Base-by-base conservation (phyloP, 352 stramenopile genomes). In the Phytophthora hibernalis region DNA sequence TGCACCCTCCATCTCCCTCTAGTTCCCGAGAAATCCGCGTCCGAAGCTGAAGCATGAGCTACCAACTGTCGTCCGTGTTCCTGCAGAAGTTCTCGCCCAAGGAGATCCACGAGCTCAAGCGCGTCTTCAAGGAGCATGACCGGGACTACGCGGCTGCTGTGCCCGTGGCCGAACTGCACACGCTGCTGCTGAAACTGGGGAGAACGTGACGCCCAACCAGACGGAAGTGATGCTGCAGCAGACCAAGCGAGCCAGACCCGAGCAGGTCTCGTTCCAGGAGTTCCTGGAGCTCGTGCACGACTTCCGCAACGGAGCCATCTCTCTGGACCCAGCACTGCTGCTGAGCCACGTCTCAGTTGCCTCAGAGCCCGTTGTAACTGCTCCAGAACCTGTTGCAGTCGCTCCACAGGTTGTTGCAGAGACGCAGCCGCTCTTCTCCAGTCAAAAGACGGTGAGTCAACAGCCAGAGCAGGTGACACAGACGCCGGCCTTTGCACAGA, bases 81-180 rank as follows among this genome's bases (percentile, higher is more conserved):
- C 58, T 96, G 51, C 87, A 94, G 59, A 94, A 94, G 65, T 94
- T 96, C 64, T 88, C 85, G 60, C 88, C 87, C 66, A 92, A 91
- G 65, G 88, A 96, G 72, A 94, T 93, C 72, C 82, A 94, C 62
- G 83, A 95, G 69, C 77, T 93, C 68, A 93, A 95, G 70, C 79
- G 82, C 61, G 82, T 90, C 30, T 96, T 96, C 70, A 92, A 92
- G 57, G 81, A 92, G 76, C 89, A 93, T 54, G 88, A 96, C 70
- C 65, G 60, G 50, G 83, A 96, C 72, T 84, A 82, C 47, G 74
- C 74, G 12, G 88, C 83, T 5, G 82, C 82, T 10, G 82, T 95
- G 40, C 57, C 77, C 8, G 51, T 73, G 28, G 33, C 8, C 4
- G 80, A 94, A 20, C 57, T 95, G 15, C 71, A 79, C 54, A 82